Percentiles rank a stretch among this genome's conserved stretches.
phyloP scores from a whole-genome alignment of 78 protist genomes.

The Capsaspora owczarzaki region DNA sequence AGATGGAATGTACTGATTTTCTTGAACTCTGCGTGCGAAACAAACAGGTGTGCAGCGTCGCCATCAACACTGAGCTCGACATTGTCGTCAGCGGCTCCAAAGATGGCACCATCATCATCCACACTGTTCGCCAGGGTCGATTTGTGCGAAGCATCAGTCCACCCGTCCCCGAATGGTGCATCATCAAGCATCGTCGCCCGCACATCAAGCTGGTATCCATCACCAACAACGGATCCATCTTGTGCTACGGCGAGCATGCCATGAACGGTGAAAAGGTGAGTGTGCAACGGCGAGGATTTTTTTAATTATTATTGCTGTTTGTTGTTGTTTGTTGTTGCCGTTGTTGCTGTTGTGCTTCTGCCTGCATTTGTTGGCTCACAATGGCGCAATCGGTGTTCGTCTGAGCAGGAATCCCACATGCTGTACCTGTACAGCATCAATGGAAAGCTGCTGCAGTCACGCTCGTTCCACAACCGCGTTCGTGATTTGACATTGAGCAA shows the following conservation, averaged over 20 bases:
- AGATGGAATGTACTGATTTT: too few relatives aligned
- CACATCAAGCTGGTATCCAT: background rate
- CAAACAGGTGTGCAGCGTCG: background rate
- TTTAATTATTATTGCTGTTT: background rate
- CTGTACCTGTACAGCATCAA: background rate
- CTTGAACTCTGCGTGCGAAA: too few relatives aligned
- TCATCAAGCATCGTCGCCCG: background rate
- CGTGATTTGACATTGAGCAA: background rate
- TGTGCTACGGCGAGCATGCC: background rate
- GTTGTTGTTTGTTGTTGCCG: background rate
- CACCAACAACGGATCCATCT: background rate
- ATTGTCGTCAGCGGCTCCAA: background rate
- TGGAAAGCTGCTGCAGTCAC: background rate
- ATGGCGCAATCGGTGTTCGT: background rate
- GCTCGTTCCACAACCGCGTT: background rate
- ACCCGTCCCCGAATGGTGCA: background rate
- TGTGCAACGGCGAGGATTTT: background rate
- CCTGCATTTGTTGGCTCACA: background rate
- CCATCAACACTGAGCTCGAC: background rate
- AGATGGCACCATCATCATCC: background rate
- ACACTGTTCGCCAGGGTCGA: background rate
- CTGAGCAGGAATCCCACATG: background rate
- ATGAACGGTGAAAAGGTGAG: background rate
- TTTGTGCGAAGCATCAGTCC: background rate
- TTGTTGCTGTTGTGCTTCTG: background rate